A percentile compares a stretch with the other conserved stretches of the same genome.
These are phyloP conservation scores for Myxozyma monticola DNA, from an alignment of 805 yeast genomes.

Conservation along the genomic window DNA sequence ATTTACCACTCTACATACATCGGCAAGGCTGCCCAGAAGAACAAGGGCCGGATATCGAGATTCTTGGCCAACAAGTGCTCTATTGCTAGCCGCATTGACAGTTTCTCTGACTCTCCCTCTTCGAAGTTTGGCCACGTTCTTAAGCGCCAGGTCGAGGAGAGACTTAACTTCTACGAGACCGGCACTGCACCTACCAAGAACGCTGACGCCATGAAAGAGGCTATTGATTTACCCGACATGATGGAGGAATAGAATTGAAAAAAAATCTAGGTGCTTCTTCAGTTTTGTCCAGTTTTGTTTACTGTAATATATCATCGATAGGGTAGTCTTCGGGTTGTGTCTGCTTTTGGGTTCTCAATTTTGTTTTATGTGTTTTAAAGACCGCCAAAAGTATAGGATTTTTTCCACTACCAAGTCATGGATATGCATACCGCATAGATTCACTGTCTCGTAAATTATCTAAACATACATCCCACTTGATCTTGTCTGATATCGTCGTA, in stretches of 20 bases:
- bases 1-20: slow-evolving; percentile 93
- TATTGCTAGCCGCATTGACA: slow-evolving; percentile 97
- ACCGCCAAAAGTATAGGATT: not conserved
- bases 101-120: slow-evolving; percentile 92
- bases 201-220: slow-evolving; percentile 89
- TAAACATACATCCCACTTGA: slow-evolving; percentile 29
- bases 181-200: slow-evolving; percentile 97
- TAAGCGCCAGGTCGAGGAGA: slow-evolving; percentile 96
- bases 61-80: slow-evolving; percentile 99
- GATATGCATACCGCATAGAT: not conserved
- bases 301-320: slow-evolving; percentile 8
- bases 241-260: slow-evolving; percentile 15
- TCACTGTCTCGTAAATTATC: not conserved
- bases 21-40: slow-evolving; percentile 91
- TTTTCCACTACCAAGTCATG: not conserved
- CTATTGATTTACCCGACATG: slow-evolving; percentile 56
- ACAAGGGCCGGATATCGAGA: slow-evolving; percentile 98
- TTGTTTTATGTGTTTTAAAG: not conserved
- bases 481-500: slow-evolving; percentile 10
- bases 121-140: slow-evolving; percentile 85
- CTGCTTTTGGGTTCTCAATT: not conserved
- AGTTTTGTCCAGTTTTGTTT: not conserved
- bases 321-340: slow-evolving; percentile 1
- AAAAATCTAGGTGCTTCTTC: not conserved
- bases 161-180: slow-evolving; percentile 91